Evolutionary conservation across 495 filamentous ascomycete species (phyloP).

Genomic region (Talaromyces trachyspermus): DNA sequence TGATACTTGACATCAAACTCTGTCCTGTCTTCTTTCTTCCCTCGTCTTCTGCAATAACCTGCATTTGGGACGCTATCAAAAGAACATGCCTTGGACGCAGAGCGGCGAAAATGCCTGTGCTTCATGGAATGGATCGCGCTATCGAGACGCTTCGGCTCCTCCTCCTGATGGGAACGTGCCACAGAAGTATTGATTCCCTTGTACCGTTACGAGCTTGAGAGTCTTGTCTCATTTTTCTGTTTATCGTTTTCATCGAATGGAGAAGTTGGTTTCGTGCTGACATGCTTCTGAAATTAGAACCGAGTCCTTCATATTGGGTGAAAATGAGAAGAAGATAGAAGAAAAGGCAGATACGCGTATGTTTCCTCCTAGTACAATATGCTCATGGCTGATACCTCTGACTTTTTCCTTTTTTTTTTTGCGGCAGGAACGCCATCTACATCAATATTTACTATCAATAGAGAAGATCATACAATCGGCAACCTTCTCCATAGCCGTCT

Average conservation of each 20-base stretch:
- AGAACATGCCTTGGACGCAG: constrained; percentile 6
- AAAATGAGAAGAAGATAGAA: constrained; percentile 88
- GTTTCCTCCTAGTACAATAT: neutral
- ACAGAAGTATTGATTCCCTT: constrained; percentile 6
- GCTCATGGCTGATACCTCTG: neutral
- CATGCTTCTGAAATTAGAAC: constrained; percentile 49
- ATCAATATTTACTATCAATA: constrained; percentile 87
- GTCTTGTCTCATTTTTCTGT: neutral
- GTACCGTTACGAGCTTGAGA: neutral
- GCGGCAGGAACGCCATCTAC: constrained; percentile 65
- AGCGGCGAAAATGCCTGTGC: constrained; percentile 2
- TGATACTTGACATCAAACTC: neutral
- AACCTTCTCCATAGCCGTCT: constrained; percentile 82
- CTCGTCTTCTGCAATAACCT: neutral
- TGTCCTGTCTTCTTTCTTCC: neutral
- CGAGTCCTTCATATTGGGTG: constrained; percentile 78
- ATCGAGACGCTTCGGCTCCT: constrained; percentile 8
- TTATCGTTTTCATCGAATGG: neutral
- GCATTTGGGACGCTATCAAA: too few relatives aligned
- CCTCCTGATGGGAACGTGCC: constrained; percentile 6
- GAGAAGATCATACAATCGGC: constrained; percentile 94
- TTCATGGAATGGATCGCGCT: constrained; percentile 6
- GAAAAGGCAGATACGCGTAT: constrained; percentile 64
- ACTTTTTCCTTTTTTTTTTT: neutral
- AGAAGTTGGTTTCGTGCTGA: constrained; percentile 11